Conservation (phyloP, 2,329 filamentous ascomycete species). For the Phaeoacremonium minimum region DNA sequence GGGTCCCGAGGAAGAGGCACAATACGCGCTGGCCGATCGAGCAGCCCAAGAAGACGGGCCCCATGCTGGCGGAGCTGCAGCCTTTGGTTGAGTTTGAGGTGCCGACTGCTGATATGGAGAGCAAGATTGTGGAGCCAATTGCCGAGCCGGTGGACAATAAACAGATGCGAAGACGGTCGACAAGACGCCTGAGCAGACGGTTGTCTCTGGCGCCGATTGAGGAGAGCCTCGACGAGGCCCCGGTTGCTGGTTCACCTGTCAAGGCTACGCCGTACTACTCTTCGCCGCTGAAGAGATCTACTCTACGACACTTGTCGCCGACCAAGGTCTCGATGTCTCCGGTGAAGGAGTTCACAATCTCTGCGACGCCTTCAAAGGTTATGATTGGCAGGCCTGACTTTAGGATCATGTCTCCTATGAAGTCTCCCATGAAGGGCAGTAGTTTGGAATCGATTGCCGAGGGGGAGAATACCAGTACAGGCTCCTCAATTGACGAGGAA, state of each 20-base stretch:
- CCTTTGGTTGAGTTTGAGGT: conserved; percentile 15
- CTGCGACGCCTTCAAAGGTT: conserved; percentile 17
- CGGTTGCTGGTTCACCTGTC: conserved; percentile 10
- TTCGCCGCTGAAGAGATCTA: conserved; percentile 4
- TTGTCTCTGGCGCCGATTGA: conserved; percentile 15
- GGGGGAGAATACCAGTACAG: too few relatives aligned
- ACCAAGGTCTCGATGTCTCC: conserved; percentile 18
- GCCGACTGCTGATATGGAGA: conserved; percentile 3
- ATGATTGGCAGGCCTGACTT: conserved; percentile 9
- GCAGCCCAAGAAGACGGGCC: conserved; percentile 7
- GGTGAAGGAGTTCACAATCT: conserved; percentile 17
- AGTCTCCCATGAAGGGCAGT: too few relatives aligned
- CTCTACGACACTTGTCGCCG: too few relatives aligned
- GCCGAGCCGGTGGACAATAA: conserved; percentile 11
- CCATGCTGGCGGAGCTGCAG: conserved; percentile 15
- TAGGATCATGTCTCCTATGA: too few relatives aligned
- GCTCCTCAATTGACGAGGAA: too few relatives aligned
- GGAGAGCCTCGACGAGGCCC: conserved; percentile 12
- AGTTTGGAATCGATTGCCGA: too few relatives aligned
- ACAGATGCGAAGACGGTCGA: conserved; percentile 16
- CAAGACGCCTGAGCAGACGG: conserved; percentile 20
- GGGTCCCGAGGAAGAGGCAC: conserved; percentile 24
- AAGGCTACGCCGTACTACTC: conserved; percentile 5
- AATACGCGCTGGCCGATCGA: conserved; percentile 23
- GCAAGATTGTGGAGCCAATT: conserved; percentile 8